Evolutionary conservation across 2,329 filamentous ascomycete species (phyloP), one percentile per base, ranked within the genome.

Genomic region (Aspergillus hiratsukae): DNA sequence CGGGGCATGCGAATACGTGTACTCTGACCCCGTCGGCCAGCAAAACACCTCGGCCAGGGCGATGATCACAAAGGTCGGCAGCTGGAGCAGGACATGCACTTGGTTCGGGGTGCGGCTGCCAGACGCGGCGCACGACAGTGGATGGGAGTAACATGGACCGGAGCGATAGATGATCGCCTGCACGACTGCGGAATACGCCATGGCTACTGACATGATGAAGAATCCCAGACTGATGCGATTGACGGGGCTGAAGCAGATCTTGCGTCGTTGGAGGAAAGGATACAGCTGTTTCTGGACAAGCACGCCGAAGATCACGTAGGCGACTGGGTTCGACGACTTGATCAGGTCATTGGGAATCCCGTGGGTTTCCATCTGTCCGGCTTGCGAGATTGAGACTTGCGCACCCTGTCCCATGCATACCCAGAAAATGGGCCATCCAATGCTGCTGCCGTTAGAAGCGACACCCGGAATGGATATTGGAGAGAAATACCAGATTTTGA

Each of bases 311-410:
- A 87, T 71, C 58, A 88, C 80, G 57, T 86, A 82, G 27, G 80
- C 77, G 40, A 87, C 70, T 0, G 84, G 80, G 63, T 87, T 83
- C 57, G 87, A 76, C 67, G 85, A 82, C 53, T 76, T 72, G 27
- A 88, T 72, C 8, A 87, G 71, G 66, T 88, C 86, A 65, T 87
- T 88, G 7, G 80, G 78, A 3, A 81, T 70, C 37, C 79, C 79
- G 54, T 78, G 68, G 3, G 78, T 72, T 11, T 69, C 58, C 79
- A 90, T 84, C 52, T 83, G 84, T 4, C 81, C 79, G 28, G 85
- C 87, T 75, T 72, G 70, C 2, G 69, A 66, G 41, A 67, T 67
- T 10, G 69, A 54, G 55, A 69, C 69, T 46, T 65, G 64, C 54
- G 53, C 50, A 6, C 41, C 56, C 43, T 65, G 57, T 31, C 55